phyloP scores from a whole-genome alignment of 2,329 filamentous ascomycete genomes.

The Aureobasidium sp. region DNA sequence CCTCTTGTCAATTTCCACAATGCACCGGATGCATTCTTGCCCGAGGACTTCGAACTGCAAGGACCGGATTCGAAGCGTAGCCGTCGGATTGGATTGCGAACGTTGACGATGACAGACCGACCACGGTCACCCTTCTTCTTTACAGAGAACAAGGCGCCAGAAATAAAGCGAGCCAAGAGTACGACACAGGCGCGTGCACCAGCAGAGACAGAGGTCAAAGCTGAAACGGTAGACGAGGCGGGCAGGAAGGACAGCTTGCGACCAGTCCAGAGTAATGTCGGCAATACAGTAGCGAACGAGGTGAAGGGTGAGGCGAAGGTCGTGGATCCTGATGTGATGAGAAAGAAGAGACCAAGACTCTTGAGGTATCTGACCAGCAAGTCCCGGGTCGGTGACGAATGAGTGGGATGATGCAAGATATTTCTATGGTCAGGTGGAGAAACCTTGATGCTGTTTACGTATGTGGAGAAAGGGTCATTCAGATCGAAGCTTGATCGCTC shows the following conservation, averaged over 20 bases:
- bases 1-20: slow-evolving; percentile 38
- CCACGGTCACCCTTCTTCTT: slow-evolving; percentile 15
- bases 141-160: slow-evolving; percentile 11
- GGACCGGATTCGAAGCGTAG: slow-evolving; percentile 12
- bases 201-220: background rate
- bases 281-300: slow-evolving; percentile 2
- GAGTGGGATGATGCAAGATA: background rate
- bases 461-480: slow-evolving; percentile 5
- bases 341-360: slow-evolving; percentile 25
- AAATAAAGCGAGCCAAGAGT: slow-evolving; percentile 12
- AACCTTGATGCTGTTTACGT: slow-evolving; percentile 5
- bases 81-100: slow-evolving; percentile 11
- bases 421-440: slow-evolving; percentile 6
- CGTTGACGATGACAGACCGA: slow-evolving; percentile 15
- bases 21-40: slow-evolving; percentile 38
- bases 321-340: slow-evolving; percentile 24
- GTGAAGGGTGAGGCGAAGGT: slow-evolving; percentile 22
- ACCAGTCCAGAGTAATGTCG: background rate
- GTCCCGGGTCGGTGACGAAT: slow-evolving; percentile 6
- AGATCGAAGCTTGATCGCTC: background rate
- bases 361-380: slow-evolving; percentile 8
- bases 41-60: slow-evolving; percentile 39
- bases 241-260: slow-evolving; percentile 3
- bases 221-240: background rate
- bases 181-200: background rate